Percentiles rank a stretch among this genome's conserved stretches.
phyloP scores from a whole-genome alignment of 164 flowering plant species.

The Pachysandra terminalis region DNA sequence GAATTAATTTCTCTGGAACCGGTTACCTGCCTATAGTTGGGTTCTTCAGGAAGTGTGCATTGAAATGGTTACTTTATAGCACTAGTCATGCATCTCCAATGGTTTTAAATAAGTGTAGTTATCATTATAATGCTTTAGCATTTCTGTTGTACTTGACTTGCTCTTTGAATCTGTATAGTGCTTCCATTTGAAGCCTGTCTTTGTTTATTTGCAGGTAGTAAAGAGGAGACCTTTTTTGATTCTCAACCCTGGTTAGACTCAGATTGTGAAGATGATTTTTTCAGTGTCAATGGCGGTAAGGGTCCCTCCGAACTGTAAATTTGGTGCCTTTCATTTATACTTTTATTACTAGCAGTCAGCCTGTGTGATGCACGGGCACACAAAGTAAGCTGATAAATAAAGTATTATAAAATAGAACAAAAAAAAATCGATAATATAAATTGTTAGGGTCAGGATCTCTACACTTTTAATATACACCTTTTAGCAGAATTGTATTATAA shows the following conservation, averaged over 20 bases:
- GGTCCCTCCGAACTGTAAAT: background rate
- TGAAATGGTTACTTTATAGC: background rate
- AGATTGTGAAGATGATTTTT: conserved; percentile 82
- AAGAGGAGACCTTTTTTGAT: conserved; percentile 79
- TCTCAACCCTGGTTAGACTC: conserved; percentile 79
- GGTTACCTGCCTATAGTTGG: background rate
- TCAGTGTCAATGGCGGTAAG: conserved; percentile 88
- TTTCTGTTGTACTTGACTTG: background rate
- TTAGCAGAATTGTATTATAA: too few relatives aligned
- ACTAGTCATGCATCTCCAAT: background rate
- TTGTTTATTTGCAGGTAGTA: conserved; percentile 49
- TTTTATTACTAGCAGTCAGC: too few relatives aligned
- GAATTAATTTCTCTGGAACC: too few relatives aligned
- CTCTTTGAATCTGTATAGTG: background rate
- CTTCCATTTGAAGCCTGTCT: background rate
- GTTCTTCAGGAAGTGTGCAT: too few relatives aligned
- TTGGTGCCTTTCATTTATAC: background rate
- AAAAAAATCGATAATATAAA: too few relatives aligned
- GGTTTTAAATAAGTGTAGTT: background rate
- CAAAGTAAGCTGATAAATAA: too few relatives aligned
- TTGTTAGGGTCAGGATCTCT: too few relatives aligned
- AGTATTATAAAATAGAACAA: too few relatives aligned
- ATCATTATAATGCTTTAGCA: background rate
- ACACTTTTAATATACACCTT: too few relatives aligned
- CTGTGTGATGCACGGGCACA: too few relatives aligned